Evolutionary conservation across 2,329 filamentous ascomycete species (phyloP), one percentile per base, ranked within the genome.

Genomic region (Didymella pinodella): DNA sequence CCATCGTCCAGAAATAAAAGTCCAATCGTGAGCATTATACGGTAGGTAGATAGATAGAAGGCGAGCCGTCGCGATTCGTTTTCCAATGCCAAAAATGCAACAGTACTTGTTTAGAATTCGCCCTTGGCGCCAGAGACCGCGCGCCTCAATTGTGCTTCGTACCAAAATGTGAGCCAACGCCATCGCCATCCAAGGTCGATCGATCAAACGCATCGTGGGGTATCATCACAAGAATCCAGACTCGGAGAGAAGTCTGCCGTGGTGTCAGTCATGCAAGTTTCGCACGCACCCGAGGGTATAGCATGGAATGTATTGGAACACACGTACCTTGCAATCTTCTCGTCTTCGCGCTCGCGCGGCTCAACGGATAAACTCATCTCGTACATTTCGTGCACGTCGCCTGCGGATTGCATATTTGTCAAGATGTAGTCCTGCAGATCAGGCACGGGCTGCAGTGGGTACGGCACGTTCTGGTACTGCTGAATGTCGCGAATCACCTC

Each of bases 351-450:
- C 82, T 99, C 95, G 72, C 95, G 87, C 63, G 95, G 95, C 78
- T 99, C 95, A 61, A 99, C 89, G 72, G 89, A 85, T 80, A 99
- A 83, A 80, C 93, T 97, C 84, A 93, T 93, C 79, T 98, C 93
- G 82, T 98, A 99, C 95, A 98, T 98, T 83, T 98, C 94, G 78
- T 98, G 93, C 64, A 99, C 95, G 77, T 98, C 94, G 51, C 93
- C 91, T 4, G 95, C 94, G 29, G 90, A 90, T 80, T 96, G 90
- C 91, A 98, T 96, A 77, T 98, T 97, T 77, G 89, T 93, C 67
- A 97, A 81, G 66, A 99, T 97, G 79, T 98, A 99, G 68, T 98
- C 93, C 76, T 98, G 94, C 66, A 99, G 83, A 79, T 98, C 95
- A 2, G 89, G 86, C 16, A 99, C 94, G 0, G 93, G 86, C 74